Evolutionary conservation across 2,329 filamentous ascomycete genomes (phyloP).

Genomic region (Fusarium sp.): DNA sequence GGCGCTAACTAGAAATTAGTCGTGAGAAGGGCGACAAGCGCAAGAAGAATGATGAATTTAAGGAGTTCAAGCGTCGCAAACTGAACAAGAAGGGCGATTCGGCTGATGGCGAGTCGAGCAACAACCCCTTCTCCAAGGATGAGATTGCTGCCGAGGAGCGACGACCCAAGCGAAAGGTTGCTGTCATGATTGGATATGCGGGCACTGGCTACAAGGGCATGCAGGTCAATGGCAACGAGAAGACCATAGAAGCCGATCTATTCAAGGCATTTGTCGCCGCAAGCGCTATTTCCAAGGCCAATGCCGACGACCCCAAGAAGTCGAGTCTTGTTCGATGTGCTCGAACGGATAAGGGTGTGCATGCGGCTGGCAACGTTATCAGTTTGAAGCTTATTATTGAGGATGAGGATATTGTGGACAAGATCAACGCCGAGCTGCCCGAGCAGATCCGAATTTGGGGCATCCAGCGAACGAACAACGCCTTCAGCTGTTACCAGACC

Average conservation of each 20-base stretch:
- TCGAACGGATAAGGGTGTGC: conserved; percentile 95
- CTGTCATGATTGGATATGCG: conserved; percentile 93
- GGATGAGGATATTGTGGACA: conserved; percentile 85
- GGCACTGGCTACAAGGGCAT: conserved; percentile 97
- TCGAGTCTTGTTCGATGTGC: conserved; percentile 94
- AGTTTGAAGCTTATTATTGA: conserved; percentile 96
- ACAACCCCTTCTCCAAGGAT: conserved; percentile 71
- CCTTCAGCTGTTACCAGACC: conserved; percentile 93
- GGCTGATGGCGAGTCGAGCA: conserved; percentile 43
- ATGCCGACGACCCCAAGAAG: conserved; percentile 96
- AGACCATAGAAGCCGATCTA: conserved; percentile 95
- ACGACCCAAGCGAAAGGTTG: conserved; percentile 94
- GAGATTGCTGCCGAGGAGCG: conserved; percentile 90
- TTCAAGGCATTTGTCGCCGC: conserved; percentile 92
- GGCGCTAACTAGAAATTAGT: conserved; percentile 49
- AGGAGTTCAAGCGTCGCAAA: conserved; percentile 55
- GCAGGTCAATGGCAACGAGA: conserved; percentile 85
- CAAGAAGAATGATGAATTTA: conserved; percentile 52
- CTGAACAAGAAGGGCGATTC: conserved; percentile 49
- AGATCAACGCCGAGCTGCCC: conserved; percentile 87
- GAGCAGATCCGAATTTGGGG: conserved; percentile 96
- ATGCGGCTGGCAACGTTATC: conserved; percentile 94
- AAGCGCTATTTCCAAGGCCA: conserved; percentile 94
- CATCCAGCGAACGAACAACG: conserved; percentile 86
- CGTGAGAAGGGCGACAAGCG: conserved; percentile 52